These are phyloP conservation scores for Rhamnella rubrinervis DNA, from an alignment of 331 rosid genomes.

Conservation along the genomic window DNA sequence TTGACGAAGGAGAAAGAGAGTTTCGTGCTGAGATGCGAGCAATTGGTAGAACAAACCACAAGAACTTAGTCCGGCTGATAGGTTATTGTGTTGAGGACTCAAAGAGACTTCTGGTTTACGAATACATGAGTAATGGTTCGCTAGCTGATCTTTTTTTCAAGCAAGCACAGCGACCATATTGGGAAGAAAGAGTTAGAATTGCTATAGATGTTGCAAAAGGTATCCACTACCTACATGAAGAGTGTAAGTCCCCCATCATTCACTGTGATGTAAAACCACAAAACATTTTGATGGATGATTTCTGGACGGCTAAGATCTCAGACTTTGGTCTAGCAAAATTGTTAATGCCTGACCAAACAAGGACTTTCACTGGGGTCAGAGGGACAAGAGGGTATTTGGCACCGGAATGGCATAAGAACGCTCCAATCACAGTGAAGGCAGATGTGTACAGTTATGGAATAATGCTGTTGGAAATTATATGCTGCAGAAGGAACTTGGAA, in stretches of 20 bases:
- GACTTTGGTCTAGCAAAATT: conserved; percentile 13
- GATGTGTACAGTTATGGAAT: background rate
- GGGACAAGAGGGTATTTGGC: conserved; percentile 7
- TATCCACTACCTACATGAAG: conserved; percentile 1
- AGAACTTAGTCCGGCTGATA: conserved; percentile 5
- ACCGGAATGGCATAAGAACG: background rate
- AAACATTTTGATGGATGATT: conserved; percentile 15
- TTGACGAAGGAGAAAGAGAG: conserved; percentile 15
- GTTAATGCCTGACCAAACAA: conserved; percentile 12
- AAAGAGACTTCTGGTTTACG: conserved; percentile 11
- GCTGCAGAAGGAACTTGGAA: background rate
- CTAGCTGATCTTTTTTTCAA: conserved; percentile 8
- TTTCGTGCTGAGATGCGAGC: conserved; percentile 14
- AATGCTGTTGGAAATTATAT: background rate
- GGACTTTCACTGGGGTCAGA: conserved; percentile 5
- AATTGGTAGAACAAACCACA: conserved; percentile 13
- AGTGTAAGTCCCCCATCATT: conserved; percentile 6
- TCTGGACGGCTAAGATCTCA: conserved; percentile 1
- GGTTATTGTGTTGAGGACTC: conserved; percentile 11
- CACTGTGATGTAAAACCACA: conserved; percentile 9
- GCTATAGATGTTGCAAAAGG: conserved; percentile 7
- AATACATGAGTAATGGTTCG: conserved; percentile 14
- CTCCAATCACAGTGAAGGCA: background rate
- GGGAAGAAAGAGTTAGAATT: conserved; percentile 10
- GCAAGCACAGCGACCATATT: background rate